Percentiles rank a stretch among this genome's conserved stretches.
Evolutionary conservation across 306 rosid genomes (phyloP).

Genomic region (Hippophae tibetana): DNA sequence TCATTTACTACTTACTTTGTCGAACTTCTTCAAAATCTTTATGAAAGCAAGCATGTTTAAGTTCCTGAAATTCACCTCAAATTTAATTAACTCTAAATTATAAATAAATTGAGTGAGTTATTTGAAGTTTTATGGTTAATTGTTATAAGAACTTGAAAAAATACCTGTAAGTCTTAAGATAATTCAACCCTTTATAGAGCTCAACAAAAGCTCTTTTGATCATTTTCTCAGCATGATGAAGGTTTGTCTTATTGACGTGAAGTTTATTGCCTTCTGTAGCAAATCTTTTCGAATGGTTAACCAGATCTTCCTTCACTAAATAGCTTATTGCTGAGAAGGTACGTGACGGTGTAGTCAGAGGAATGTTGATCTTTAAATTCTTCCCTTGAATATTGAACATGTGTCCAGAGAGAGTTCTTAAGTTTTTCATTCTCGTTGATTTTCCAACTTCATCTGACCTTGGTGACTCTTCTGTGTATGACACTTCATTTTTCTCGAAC

Average conservation of each 20-base stretch:
- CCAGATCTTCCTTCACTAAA: conserved; percentile 73
- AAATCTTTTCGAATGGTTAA: conserved; percentile 64
- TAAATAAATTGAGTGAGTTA: not conserved
- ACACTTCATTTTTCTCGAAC: conserved; percentile 42
- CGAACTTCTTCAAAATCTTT: conserved; percentile 93
- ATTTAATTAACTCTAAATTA: not conserved
- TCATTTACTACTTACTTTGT: conserved; percentile 54
- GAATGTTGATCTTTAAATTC: conserved; percentile 80
- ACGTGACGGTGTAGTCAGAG: conserved; percentile 75
- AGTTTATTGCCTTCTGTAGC: conserved; percentile 52
- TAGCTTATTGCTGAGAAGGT: conserved; percentile 86
- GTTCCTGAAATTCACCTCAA: conserved; percentile 45
- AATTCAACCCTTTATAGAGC: conserved; percentile 83
- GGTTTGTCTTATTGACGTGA: conserved; percentile 55
- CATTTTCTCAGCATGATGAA: conserved; percentile 93
- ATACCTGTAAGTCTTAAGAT: conserved; percentile 85
- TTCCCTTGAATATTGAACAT: conserved; percentile 63
- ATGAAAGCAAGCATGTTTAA: conserved; percentile 86
- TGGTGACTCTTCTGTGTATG: conserved; percentile 34
- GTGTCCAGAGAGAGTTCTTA: conserved; percentile 52
- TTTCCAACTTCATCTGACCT: conserved; percentile 33
- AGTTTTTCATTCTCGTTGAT: conserved; percentile 34
- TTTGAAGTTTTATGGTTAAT: not conserved
- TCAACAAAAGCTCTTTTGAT: conserved; percentile 84
- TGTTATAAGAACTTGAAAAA: not conserved